Evolutionary conservation across 2,329 filamentous ascomycete genomes (phyloP), one percentile per base, ranked within the genome.

Genomic region (Fusarium sp.): DNA sequence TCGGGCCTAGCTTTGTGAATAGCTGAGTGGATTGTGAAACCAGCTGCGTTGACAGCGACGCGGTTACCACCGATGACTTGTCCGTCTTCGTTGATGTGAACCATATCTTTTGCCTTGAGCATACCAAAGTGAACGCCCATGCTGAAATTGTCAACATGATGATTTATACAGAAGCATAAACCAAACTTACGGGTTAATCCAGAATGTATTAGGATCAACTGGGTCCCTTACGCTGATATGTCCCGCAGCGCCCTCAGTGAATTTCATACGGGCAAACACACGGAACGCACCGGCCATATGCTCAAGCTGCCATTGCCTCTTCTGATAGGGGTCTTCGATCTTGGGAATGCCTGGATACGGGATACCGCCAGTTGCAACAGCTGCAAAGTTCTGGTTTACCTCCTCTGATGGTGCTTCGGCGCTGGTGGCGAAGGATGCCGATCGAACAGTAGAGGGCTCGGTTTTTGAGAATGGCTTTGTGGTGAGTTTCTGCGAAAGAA

Each of bases 221-320:
- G 89, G 88, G 71, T 91, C 89, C 10, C 89, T 83, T 1, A 91
- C 86, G 8, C 80, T 84, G 57, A 92, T 91, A 74, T 92, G 89
- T 2, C 89, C 89, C 16, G 82, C 82, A 77, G 89, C 89, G 39
- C 89, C 89, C 75, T 91, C 89, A 0, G 85, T 86, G 77, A 79
- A 85, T 10, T 84, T 83, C 44, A 81, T 71, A 33, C 82, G 80
- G 2, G 81, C 80, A 74, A 85, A 85, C 9, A 84, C 80, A 26
- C 84, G 79, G 60, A 85, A 85, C 1, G 84, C 83, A 8, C 79
- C 77, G 0, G 80, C 84, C 73, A 85, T 79, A 46, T 84, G 79
- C 18, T 84, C 74, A 6, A 80, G 70, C 61, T 79, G 77, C 76
- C 78, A 81, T 58, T 69, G 69, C 0, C 78, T 75, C 44, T 78